Conservation (phyloP, 139 green algal species). For the Chlamydomonas incerta region DNA sequence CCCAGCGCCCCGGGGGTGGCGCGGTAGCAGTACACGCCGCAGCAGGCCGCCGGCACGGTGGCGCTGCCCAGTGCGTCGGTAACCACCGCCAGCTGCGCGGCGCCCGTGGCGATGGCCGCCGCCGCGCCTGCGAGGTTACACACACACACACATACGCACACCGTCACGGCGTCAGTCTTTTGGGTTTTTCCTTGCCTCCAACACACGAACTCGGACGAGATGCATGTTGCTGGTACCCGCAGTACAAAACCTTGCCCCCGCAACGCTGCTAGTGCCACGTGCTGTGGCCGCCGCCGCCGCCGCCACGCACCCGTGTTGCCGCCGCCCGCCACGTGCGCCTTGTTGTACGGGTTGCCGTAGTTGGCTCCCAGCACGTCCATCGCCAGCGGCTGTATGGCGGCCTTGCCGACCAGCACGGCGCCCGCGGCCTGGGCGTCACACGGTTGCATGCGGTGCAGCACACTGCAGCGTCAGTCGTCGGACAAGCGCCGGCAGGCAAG, state of each 20-base stretch:
- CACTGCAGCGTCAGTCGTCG: too few relatives aligned
- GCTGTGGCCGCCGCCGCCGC: too few relatives aligned
- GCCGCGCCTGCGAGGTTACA: constrained; percentile 37
- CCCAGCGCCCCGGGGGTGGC: constrained; percentile 36
- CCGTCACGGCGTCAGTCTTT: neutral
- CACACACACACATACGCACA: neutral
- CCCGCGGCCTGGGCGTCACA: constrained; percentile 47
- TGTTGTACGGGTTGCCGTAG: constrained; percentile 55
- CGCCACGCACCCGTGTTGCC: constrained; percentile 47
- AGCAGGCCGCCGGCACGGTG: constrained; percentile 60
- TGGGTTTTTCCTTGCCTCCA: too few relatives aligned
- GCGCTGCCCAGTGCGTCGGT: constrained; percentile 50
- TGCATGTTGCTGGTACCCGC: too few relatives aligned
- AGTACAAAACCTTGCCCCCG: too few relatives aligned
- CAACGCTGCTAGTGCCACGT: too few relatives aligned
- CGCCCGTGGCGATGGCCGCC: constrained; percentile 41
- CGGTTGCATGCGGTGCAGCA: too few relatives aligned
- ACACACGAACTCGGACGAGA: too few relatives aligned
- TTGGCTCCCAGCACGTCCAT: constrained; percentile 52
- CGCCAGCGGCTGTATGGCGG: constrained; percentile 30
- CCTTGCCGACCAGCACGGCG: constrained; percentile 49
- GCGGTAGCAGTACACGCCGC: constrained; percentile 49
- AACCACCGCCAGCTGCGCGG: constrained; percentile 38
- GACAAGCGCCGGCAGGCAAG: too few relatives aligned
- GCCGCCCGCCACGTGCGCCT: constrained; percentile 40